These are phyloP conservation scores for Taxillus chinensis DNA, from an alignment of 164 flowering plant species.

Conservation along the genomic window DNA sequence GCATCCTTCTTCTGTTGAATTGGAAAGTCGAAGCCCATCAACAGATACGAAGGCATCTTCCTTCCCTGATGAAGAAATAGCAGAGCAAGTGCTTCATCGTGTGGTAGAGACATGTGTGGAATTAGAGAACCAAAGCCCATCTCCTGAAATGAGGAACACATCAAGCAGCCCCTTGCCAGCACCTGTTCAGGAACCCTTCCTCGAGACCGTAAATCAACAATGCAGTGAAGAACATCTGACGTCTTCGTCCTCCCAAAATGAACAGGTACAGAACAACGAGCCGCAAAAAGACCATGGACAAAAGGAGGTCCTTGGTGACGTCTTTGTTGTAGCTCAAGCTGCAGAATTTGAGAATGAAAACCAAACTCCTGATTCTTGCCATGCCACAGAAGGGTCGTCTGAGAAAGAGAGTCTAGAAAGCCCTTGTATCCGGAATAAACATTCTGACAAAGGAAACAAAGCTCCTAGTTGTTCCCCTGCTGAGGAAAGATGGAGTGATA, in stretches of 20 bases:
- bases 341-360: constrained; percentile 6
- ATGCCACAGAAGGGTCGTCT: neutral
- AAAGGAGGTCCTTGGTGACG: neutral
- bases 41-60: neutral
- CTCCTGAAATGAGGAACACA: too few relatives aligned
- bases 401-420: neutral
- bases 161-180: too few relatives aligned
- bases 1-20: neutral
- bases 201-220: too few relatives aligned
- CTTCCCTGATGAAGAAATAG: constrained; percentile 1
- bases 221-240: too few relatives aligned
- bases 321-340: neutral
- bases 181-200: too few relatives aligned
- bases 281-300: neutral
- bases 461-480: constrained; percentile 4
- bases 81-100: neutral
- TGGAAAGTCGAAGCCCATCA: neutral
- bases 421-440: neutral
- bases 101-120: neutral
- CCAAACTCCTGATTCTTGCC: neutral
- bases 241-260: too few relatives aligned
- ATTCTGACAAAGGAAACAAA: constrained; percentile 10
- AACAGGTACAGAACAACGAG: too few relatives aligned
- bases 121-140: neutral
- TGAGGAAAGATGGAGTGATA: constrained; percentile 6